Conservation (phyloP, 164 flowering plant genomes). For the Tinospora cordifolia region DNA sequence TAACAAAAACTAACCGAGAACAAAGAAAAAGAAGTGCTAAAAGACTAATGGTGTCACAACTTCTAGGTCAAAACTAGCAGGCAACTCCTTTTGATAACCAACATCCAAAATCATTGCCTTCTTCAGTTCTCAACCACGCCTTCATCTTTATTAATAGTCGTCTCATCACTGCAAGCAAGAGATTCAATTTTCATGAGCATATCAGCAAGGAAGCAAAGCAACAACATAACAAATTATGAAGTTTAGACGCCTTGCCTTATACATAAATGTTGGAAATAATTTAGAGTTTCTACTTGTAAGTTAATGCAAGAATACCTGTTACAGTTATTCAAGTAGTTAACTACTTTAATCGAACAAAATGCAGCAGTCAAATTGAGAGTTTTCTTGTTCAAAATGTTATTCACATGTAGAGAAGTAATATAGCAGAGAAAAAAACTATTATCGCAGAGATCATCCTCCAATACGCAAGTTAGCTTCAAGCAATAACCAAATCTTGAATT, state of each 20-base stretch:
- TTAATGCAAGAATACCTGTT: not conserved
- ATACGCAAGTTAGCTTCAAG: not conserved
- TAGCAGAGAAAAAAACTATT: not conserved
- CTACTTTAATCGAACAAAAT: not conserved
- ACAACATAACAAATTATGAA: not conserved
- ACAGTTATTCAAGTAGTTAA: not conserved
- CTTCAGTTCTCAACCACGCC: conserved; percentile 11
- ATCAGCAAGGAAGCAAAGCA: not conserved
- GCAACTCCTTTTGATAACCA: not conserved
- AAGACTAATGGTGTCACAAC: not conserved
- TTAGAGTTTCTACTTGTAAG: not conserved
- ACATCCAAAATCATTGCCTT: not conserved
- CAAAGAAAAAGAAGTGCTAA: not conserved
- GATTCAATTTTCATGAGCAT: not conserved
- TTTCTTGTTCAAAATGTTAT: not conserved
- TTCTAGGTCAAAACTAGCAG: conserved; percentile 4
- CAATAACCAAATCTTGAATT: not conserved
- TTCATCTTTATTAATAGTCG: not conserved
- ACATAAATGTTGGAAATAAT: not conserved
- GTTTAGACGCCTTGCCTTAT: not conserved
- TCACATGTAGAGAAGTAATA: not conserved
- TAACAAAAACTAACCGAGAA: not conserved
- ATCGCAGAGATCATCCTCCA: not conserved
- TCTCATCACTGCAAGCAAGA: not conserved
- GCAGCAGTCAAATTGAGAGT: too few relatives aligned